These are phyloP conservation scores for Chrysoporthe deuterocubensis DNA, from an alignment of 2,329 filamentous ascomycete genomes.

Conservation along the genomic window DNA sequence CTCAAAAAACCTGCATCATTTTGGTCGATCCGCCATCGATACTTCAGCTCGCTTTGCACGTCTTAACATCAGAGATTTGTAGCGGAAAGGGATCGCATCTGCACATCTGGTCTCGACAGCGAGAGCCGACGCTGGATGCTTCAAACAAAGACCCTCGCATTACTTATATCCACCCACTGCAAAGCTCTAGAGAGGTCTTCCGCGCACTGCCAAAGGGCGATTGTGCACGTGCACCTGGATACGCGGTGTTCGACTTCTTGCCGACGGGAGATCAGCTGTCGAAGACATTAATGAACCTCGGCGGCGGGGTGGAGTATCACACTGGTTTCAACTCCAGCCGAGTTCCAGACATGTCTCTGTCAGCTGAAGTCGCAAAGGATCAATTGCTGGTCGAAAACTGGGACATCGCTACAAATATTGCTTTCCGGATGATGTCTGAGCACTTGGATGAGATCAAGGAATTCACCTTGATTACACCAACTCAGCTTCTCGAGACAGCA, in stretches of 20 bases:
- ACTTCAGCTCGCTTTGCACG: not conserved
- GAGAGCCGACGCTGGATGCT: not conserved
- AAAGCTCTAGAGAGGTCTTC: conserved; percentile 35
- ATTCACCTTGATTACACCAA: conserved; percentile 6
- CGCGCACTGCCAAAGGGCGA: conserved; percentile 33
- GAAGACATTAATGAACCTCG: conserved; percentile 29
- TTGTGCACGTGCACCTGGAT: conserved; percentile 1
- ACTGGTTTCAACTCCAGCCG: not conserved
- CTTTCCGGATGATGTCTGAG: not conserved
- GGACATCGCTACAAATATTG: not conserved
- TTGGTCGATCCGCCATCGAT: conserved; percentile 38
- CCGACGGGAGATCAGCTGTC: conserved; percentile 36
- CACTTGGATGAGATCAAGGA: not conserved
- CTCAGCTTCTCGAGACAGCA: conserved; percentile 31
- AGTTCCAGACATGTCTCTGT: not conserved
- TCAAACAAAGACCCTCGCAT: not conserved
- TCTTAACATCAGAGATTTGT: not conserved
- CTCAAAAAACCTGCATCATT: conserved; percentile 25
- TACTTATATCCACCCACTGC: conserved; percentile 19
- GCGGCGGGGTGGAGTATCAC: conserved; percentile 36
- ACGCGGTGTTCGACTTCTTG: conserved; percentile 40
- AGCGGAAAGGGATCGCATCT: conserved; percentile 25
- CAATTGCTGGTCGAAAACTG: not conserved
- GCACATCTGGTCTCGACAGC: conserved; percentile 33
- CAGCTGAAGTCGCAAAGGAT: not conserved